Evolutionary conservation across 2,329 filamentous ascomycete genomes (phyloP), one percentile per base, ranked within the genome.

Genomic region (Penicillium olsonii): DNA sequence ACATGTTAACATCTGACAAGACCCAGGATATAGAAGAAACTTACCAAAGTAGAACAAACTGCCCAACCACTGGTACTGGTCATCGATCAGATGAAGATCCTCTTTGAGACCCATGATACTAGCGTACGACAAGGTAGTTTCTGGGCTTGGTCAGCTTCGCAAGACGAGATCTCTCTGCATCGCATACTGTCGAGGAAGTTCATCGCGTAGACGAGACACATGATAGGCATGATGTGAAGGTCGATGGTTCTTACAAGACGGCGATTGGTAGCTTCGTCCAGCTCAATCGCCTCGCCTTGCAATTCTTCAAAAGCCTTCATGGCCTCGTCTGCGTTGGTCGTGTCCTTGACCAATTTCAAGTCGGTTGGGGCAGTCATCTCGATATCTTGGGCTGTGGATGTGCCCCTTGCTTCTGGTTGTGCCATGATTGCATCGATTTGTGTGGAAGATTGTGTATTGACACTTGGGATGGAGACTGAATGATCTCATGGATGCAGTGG

Each of bases 211-310:
- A 50, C 47, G 10, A 34, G 33, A 46, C 82, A 66, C 57, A 51
- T 46, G 2, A 82, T 61, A 1, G 78, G 80, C 74, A 83, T 78
- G 43, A 82, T 63, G 59, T 80, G 78, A 74, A 71, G 76, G 62
- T 85, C 83, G 52, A 85, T 84, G 52, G 73, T 78, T 20, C 76
- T 68, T 14, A 84, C 62, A 22, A 85, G 62, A 20, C 78, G 68
- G 56, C 75, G 78, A 55, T 80, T 82, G 26, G 77, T 80, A 37
- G 75, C 79, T 55, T 77, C 77, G 42, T 77, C 78, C 42, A 83
- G 65, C 26, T 77, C 70, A 15, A 81, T 64, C 4, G 75, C 64
- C 52, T 79, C 69, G 33, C 78, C 78, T 4, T 74, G 64, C 45
- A 70, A 62, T 15, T 59, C 51, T 26, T 68, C 69, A 56, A 80